Conservation (phyloP, 1,284 basidiomycete genomes). For the Pisolithus thermaeus region DNA sequence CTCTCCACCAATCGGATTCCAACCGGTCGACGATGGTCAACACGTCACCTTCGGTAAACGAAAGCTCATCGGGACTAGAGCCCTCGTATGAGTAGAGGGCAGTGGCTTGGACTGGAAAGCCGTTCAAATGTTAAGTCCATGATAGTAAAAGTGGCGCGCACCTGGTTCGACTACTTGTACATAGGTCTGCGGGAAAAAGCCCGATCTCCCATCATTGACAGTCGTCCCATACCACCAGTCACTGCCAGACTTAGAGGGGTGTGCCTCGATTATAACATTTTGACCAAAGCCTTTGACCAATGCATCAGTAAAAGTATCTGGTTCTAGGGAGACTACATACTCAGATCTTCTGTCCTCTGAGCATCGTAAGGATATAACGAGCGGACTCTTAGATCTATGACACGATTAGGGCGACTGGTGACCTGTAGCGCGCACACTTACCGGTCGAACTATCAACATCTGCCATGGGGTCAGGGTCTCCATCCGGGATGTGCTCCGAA, state of each 20-base stretch:
- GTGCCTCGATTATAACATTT: slow-evolving; percentile 74
- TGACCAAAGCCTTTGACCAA: slow-evolving; percentile 67
- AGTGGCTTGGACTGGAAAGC: slow-evolving; percentile 54
- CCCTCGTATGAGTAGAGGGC: slow-evolving; percentile 78
- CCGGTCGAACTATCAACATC: slow-evolving; percentile 73
- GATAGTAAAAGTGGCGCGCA: slow-evolving; percentile 34
- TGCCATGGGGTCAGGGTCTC: slow-evolving; percentile 50
- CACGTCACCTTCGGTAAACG: slow-evolving; percentile 74
- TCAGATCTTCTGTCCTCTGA: slow-evolving; percentile 82
- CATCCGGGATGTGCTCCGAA: slow-evolving; percentile 35
- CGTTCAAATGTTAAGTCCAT: neutral
- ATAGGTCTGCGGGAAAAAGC: slow-evolving; percentile 91
- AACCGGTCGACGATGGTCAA: slow-evolving; percentile 74
- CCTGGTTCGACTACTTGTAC: slow-evolving; percentile 66
- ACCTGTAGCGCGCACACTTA: slow-evolving; percentile 20
- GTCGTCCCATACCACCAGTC: slow-evolving; percentile 96
- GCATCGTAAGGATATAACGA: slow-evolving; percentile 81
- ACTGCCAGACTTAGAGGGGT: slow-evolving; percentile 78
- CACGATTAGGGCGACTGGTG: slow-evolving; percentile 2
- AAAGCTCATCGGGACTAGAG: slow-evolving; percentile 69
- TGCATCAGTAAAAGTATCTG: slow-evolving; percentile 4
- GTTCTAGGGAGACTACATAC: slow-evolving; percentile 37
- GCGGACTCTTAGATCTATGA: slow-evolving; percentile 64
- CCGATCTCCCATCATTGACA: slow-evolving; percentile 61
- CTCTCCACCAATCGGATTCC: slow-evolving; percentile 92